Conservation (phyloP, 2,329 filamentous ascomycete species). For the Penicillium sp. region DNA sequence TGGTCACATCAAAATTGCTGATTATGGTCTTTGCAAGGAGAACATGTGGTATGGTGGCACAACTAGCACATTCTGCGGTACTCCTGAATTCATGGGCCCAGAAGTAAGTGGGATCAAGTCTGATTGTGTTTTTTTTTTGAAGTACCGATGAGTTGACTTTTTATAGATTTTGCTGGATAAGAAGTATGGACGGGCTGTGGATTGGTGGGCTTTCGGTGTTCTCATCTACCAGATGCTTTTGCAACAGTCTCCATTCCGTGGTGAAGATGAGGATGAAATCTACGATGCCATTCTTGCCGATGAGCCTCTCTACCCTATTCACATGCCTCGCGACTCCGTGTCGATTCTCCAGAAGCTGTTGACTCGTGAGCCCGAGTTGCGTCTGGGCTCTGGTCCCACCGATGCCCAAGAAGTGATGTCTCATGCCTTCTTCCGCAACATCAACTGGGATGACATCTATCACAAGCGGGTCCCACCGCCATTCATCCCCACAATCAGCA, state of each 20-base stretch:
- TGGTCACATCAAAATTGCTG: slow-evolving; percentile 96
- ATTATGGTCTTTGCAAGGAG: slow-evolving; percentile 98
- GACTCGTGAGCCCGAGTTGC: slow-evolving; percentile 88
- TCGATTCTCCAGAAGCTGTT: slow-evolving; percentile 97
- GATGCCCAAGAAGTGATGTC: slow-evolving; percentile 99
- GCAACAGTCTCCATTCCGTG: slow-evolving; percentile 97
- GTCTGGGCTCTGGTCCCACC: slow-evolving; percentile 89
- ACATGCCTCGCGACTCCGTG: slow-evolving; percentile 97
- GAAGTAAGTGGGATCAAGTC: slow-evolving; percentile 60
- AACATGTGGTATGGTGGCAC: slow-evolving; percentile 99
- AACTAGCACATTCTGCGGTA: slow-evolving; percentile 97
- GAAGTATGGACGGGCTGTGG: slow-evolving; percentile 94
- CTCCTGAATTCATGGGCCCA: slow-evolving; percentile 99
- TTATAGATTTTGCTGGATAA: slow-evolving; percentile 88
- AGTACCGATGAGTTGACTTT: slow-evolving; percentile 21
- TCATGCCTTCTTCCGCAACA: slow-evolving; percentile 95
- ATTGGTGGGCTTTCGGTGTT: slow-evolving; percentile 99
- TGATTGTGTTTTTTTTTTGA: not conserved
- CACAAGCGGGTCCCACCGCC: slow-evolving; percentile 88
- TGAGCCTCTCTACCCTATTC: slow-evolving; percentile 95
- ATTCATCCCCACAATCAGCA: slow-evolving; percentile 86
- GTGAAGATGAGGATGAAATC: slow-evolving; percentile 98
- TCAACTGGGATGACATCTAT: slow-evolving; percentile 99
- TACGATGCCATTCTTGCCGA: slow-evolving; percentile 98
- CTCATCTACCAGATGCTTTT: slow-evolving; percentile 99